These are phyloP conservation scores for Termitomyces sp. DNA, from an alignment of 768 basidiomycete species.

Conservation along the genomic window DNA sequence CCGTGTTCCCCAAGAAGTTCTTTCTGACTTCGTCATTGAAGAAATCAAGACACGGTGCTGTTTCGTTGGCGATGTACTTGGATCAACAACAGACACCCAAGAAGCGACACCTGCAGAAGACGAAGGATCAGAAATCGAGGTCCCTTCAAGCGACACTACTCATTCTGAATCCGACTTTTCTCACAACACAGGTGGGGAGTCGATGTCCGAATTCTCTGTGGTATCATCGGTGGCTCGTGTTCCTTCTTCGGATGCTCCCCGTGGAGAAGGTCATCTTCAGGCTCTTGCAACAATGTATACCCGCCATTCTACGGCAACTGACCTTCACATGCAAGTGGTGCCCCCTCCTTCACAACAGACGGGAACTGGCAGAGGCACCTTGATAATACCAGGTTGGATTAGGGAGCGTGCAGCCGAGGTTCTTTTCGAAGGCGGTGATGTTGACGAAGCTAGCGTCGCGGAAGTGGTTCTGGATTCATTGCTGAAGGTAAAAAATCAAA, in stretches of 20 bases:
- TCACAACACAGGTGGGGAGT: slow-evolving; percentile 41
- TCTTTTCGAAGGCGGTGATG: slow-evolving; percentile 85
- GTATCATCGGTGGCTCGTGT: slow-evolving; percentile 40
- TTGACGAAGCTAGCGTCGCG: slow-evolving; percentile 82
- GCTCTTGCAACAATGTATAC: slow-evolving; percentile 69
- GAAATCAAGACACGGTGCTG: slow-evolving; percentile 89
- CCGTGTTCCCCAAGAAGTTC: slow-evolving; percentile 74
- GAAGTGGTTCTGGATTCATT: slow-evolving; percentile 79
- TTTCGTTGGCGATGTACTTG: slow-evolving; percentile 74
- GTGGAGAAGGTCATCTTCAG: slow-evolving; percentile 56
- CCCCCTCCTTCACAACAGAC: slow-evolving; percentile 66
- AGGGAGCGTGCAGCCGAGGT: slow-evolving; percentile 89
- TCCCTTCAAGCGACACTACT: slow-evolving; percentile 50
- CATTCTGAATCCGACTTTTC: slow-evolving; percentile 71
- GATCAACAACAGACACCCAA: slow-evolving; percentile 32
- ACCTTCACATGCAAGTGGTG: slow-evolving; percentile 65
- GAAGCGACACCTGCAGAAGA: slow-evolving; percentile 32
- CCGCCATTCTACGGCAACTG: slow-evolving; percentile 75
- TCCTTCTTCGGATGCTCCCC: slow-evolving; percentile 27
- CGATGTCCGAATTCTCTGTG: slow-evolving; percentile 57
- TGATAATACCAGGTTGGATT: slow-evolving; percentile 94
- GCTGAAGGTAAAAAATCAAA: slow-evolving; percentile 55
- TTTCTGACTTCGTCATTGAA: slow-evolving; percentile 81
- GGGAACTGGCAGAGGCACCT: slow-evolving; percentile 72
- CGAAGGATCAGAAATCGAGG: slow-evolving; percentile 38